Evolutionary conservation across 1,284 basidiomycete genomes (phyloP).

Genomic region (Amylostereum areolatum): DNA sequence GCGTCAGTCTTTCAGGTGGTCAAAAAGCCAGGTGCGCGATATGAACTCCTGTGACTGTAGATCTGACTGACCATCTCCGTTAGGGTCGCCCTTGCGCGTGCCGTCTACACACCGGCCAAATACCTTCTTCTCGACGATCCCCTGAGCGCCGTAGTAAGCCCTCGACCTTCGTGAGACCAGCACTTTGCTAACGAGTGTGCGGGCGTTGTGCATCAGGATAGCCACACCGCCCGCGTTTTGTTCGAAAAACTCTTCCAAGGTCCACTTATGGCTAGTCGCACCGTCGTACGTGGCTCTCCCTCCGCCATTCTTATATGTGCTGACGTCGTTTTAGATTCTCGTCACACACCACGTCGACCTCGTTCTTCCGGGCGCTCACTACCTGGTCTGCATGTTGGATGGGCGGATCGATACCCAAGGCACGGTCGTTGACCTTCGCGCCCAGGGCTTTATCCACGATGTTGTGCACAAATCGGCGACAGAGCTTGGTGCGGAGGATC

Average conservation of each 20-base stretch:
- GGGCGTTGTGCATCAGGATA: constrained; percentile 41
- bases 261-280: constrained; percentile 58
- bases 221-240: constrained; percentile 66
- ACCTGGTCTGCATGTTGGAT: constrained; percentile 69
- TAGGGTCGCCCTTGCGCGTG: constrained; percentile 63
- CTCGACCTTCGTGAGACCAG: background rate
- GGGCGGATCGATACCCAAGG: constrained; percentile 70
- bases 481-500: constrained; percentile 19
- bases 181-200: background rate
- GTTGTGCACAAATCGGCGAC: constrained; percentile 35
- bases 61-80: background rate
- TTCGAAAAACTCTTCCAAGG: constrained; percentile 61
- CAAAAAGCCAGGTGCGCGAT: constrained; percentile 51
- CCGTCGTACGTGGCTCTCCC: constrained; percentile 43
- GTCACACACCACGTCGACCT: constrained; percentile 76
- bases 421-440: constrained; percentile 51
- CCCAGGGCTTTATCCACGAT: constrained; percentile 50
- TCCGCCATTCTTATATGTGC: background rate
- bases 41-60: background rate
- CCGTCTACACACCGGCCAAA: constrained; percentile 60
- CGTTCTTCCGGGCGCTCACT: constrained; percentile 62
- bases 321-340: constrained; percentile 38
- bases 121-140: constrained; percentile 70
- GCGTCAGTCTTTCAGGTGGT: constrained; percentile 59
- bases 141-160: constrained; percentile 58